A percentile compares a stretch with the other conserved stretches of the same genome.
Conservation (phyloP, 225 moss, liverwort and hornwort genomes). For the Climacium dendroides region DNA sequence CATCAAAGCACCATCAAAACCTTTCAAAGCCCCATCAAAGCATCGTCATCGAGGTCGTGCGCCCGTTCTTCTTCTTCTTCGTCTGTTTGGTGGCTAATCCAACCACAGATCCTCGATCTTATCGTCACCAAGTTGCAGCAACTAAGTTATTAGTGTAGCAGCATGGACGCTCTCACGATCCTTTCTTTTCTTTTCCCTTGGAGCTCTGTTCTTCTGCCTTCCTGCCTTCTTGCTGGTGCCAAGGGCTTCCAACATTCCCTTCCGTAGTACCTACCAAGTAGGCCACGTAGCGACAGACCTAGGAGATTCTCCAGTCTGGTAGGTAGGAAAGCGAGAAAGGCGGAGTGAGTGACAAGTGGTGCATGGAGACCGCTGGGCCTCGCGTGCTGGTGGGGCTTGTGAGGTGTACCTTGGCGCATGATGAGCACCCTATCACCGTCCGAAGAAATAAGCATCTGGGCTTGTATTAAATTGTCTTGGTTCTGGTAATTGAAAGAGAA, state of each 20-base stretch:
- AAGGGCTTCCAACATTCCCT: neutral
- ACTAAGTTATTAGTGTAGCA: neutral
- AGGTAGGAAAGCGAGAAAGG: neutral
- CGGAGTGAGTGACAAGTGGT: neutral
- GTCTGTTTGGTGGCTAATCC: neutral
- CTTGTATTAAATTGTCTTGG: too few species aligned
- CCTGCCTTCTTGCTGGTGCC: neutral
- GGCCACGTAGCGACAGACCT: neutral
- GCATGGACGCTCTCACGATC: neutral
- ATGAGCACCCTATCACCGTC: neutral
- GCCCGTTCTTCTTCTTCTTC: neutral
- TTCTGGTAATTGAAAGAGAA: neutral
- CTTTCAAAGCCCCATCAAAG: neutral
- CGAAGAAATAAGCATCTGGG: neutral
- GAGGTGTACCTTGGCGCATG: neutral
- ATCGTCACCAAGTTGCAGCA: neutral
- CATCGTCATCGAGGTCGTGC: neutral
- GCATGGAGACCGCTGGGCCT: neutral
- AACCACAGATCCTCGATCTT: constrained; percentile 3
- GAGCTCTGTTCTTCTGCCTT: neutral
- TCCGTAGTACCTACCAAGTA: neutral
- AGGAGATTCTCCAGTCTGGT: neutral
- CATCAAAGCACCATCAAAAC: neutral
- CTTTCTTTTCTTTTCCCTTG: neutral
- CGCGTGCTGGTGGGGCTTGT: neutral